Percentiles rank a stretch among this genome's conserved stretches.
Evolutionary conservation across 2,329 filamentous ascomycete genomes (phyloP).

Genomic region (Aureobasidium sp.): DNA sequence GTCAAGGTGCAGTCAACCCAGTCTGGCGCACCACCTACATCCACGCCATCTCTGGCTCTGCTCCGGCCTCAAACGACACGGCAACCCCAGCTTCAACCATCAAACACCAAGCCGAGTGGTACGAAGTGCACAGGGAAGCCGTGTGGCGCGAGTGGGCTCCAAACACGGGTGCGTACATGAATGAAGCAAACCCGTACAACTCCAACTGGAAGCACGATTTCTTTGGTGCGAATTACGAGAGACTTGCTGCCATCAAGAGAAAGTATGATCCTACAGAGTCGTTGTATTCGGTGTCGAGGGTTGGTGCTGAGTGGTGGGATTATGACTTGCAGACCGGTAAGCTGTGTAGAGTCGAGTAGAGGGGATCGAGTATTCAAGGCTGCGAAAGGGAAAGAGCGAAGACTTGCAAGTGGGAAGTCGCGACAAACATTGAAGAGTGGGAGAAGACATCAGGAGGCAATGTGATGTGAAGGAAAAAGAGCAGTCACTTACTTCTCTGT

Average conservation of each 20-base stretch:
- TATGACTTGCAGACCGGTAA: background rate
- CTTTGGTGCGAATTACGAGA: slow-evolving; percentile 31
- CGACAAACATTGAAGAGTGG: too few relatives aligned
- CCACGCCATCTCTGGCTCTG: slow-evolving; percentile 28
- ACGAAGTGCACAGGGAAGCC: background rate
- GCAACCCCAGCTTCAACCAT: slow-evolving; percentile 20
- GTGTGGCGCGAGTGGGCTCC: slow-evolving; percentile 32
- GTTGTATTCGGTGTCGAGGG: background rate
- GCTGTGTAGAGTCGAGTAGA: background rate
- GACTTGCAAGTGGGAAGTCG: too few relatives aligned
- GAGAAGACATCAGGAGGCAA: too few relatives aligned
- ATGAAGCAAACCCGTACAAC: slow-evolving; percentile 37
- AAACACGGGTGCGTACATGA: slow-evolving; percentile 39
- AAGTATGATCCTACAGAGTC: slow-evolving; percentile 27
- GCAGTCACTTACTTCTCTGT: background rate
- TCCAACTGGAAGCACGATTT: slow-evolving; percentile 31
- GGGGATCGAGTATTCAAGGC: background rate
- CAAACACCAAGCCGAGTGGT: background rate
- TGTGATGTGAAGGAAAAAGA: background rate
- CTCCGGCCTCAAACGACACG: slow-evolving; percentile 21
- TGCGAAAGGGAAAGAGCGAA: background rate
- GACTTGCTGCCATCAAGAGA: slow-evolving; percentile 27
- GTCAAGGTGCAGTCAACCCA: slow-evolving; percentile 29
- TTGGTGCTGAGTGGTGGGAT: background rate
- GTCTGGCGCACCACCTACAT: slow-evolving; percentile 38